Percentiles rank a stretch among this genome's conserved stretches.
Evolutionary conservation across 2,329 filamentous ascomycete species (phyloP).

Genomic region (Macroventuria anomochaeta): DNA sequence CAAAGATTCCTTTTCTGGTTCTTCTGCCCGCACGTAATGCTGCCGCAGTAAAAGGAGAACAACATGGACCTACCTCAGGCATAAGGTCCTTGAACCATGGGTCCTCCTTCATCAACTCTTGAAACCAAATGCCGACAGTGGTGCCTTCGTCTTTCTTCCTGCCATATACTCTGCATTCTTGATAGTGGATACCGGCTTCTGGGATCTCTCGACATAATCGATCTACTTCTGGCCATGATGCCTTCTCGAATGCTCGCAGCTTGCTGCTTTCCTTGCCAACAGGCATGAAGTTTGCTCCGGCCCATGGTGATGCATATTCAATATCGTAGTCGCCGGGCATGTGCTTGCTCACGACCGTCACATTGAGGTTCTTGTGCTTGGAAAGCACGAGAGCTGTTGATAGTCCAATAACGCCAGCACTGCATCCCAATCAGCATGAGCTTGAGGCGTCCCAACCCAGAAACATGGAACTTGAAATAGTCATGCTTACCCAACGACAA

Average conservation of each 20-base stretch:
- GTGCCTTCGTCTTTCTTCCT: conserved; percentile 68
- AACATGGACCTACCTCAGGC: conserved; percentile 63
- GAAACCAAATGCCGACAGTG: conserved; percentile 65
- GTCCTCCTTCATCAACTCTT: conserved; percentile 69
- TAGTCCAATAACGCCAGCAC: conserved; percentile 70
- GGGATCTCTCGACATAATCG: conserved; percentile 65
- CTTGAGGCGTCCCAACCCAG: conserved; percentile 1
- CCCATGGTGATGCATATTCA: conserved; percentile 89
- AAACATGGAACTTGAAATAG: conserved; percentile 3
- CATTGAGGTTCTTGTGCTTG: conserved; percentile 59
- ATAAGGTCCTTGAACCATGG: conserved; percentile 78
- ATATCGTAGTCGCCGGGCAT: conserved; percentile 94
- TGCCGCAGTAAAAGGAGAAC: not conserved
- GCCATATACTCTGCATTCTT: conserved; percentile 64
- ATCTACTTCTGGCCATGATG: conserved; percentile 55
- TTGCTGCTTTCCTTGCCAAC: conserved; percentile 51
- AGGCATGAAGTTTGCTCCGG: conserved; percentile 79
- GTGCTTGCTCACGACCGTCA: conserved; percentile 81
- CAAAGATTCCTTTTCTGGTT: too few species aligned
- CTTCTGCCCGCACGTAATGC: too few species aligned
- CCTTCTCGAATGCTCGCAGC: conserved; percentile 51
- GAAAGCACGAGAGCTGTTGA: conserved; percentile 70
- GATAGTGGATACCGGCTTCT: conserved; percentile 82
- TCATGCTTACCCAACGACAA: conserved; percentile 56
- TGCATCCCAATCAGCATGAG: conserved; percentile 39